Percentiles rank a stretch among this genome's conserved stretches.
Conservation (phyloP, 1,139 yeast species). For the Hemisphaericaspora subhashii region DNA sequence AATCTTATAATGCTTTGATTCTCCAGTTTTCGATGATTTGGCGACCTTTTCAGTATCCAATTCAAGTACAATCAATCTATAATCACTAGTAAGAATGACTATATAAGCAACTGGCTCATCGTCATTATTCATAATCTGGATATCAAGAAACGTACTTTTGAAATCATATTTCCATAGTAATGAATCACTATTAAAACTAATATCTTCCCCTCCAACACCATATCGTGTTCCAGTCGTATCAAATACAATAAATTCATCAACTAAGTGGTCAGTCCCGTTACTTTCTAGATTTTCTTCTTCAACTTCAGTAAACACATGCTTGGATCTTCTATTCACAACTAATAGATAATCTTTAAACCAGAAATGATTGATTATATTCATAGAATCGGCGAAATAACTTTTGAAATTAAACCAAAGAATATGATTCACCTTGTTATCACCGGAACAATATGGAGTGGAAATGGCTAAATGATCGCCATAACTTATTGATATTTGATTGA, state of each 20-base stretch:
- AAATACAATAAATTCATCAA: constrained; percentile 41
- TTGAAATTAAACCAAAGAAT: constrained; percentile 43
- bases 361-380: constrained; percentile 37
- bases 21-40: constrained; percentile 6
- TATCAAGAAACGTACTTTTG: constrained; percentile 26
- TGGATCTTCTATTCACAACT: constrained; percentile 30
- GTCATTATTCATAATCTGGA: constrained; percentile 19
- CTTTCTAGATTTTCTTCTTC: constrained; percentile 14
- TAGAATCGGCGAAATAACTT: constrained; percentile 32
- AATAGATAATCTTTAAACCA: constrained; percentile 39
- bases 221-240: constrained; percentile 34
- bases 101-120: constrained; percentile 18
- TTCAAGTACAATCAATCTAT: constrained; percentile 33
- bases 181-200: constrained; percentile 39
- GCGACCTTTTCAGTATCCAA: constrained; percentile 16
- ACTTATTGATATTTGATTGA: constrained; percentile 32
- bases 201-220: constrained; percentile 37
- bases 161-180: constrained; percentile 44
- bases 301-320: constrained; percentile 20
- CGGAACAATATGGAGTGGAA: constrained; percentile 36
- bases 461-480: constrained; percentile 33
- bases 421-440: constrained; percentile 31
- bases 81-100: constrained; percentile 32
- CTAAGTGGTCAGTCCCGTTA: constrained; percentile 14
- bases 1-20: constrained; percentile 24